Evolutionary conservation across 2,329 filamentous ascomycete species (phyloP), one percentile per base, ranked within the genome.

Genomic region (Ilyonectria mors-panacis): DNA sequence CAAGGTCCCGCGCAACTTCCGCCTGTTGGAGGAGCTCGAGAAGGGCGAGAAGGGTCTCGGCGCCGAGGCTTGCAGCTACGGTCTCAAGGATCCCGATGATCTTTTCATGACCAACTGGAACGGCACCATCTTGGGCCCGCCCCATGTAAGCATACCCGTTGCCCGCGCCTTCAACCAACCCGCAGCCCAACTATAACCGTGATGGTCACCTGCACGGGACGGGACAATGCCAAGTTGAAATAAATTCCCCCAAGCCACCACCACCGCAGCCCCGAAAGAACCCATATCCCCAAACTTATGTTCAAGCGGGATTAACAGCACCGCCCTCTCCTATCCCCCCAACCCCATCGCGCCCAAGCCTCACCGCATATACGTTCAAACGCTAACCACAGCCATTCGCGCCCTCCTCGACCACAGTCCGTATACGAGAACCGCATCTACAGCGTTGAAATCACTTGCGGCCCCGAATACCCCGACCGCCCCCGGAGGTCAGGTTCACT

Each of bases 341-440:
- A 50, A 55, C 37, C 19, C 48, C 35, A 19, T 17, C 26, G 21
- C 13, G 33, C 28, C 35, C 10, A 37, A 47, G 12, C 15, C 26
- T 30, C 44, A 21, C 33, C 26, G 3, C 35, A 35, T 53, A 42
- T 26, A 17, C 15, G 39, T 42, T 37, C 44, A 50, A 30, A 30
- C 17, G 42, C 65, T 73, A 68, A 74, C 57, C 51, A 45, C 55
- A n/a, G 28, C 59, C 47, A 26, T 44, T 21, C 48, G 60, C 45
- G 56, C 55, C 44, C 68, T 61, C 62, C 61, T 44, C 33, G 15
- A 45, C 44, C 13, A 47, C 78, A 96, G 93, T 97, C 94, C 82
- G 94, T 92, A 69, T 95, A 98, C 81, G 96, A 99, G 87, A 99
- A 99, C 84, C 93, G 96, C 78, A 99, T 99, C 85, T 99, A 99